Evolutionary conservation across 2,329 filamentous ascomycete genomes (phyloP), one percentile per base, ranked within the genome.

Genomic region (Apiospora arundinis): DNA sequence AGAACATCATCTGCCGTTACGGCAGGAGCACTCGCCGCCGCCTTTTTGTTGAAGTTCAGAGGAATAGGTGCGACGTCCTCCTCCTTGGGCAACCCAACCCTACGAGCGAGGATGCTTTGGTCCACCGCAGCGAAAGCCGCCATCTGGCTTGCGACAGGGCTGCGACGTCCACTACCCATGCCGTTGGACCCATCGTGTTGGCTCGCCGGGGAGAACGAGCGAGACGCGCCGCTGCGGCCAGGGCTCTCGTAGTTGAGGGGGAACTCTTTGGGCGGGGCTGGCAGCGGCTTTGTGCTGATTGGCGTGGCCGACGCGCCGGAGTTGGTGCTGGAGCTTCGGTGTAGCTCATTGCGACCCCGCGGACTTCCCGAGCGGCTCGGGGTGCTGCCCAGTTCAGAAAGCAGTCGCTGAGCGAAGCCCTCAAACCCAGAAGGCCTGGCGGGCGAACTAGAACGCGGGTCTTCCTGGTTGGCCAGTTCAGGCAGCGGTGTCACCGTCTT

Each of bases 121-220:
- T 92, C 90, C 28, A 91, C 84, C 1, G 89, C 89, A n/a, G 89
- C 86, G 79, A 91, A 92, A 0, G 88, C 89, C 11, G 88, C 88
- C 52, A 84, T 83, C 75, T 91, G 89, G 73, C 85, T 87, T 14
- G 83, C 81, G 3, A 86, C 80, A 2, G 82, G 77, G 16, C 80
- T 78, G 45, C 81, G 81, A 18, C 75, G 73, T 12, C 73, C 75
- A 12, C 42, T 45, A 7, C 80, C 74, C 8, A 75, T 71, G 18
- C 42, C 42, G 14, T 75, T 74, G 4, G 76, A 72, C 18, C 75
- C 76, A 28, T 80, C 78, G 18, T 76, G 78, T 21, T 76, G 56
- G 70, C 82, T 82, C 56, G 74, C 76, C 0, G 85, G 83, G 1
- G 87, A 87, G 67, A 82, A 82, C 48, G 84, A 83, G 56, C 84